Evolutionary conservation across 148 eudicot genomes (phyloP).

Genomic region (Linanthus parryae): DNA sequence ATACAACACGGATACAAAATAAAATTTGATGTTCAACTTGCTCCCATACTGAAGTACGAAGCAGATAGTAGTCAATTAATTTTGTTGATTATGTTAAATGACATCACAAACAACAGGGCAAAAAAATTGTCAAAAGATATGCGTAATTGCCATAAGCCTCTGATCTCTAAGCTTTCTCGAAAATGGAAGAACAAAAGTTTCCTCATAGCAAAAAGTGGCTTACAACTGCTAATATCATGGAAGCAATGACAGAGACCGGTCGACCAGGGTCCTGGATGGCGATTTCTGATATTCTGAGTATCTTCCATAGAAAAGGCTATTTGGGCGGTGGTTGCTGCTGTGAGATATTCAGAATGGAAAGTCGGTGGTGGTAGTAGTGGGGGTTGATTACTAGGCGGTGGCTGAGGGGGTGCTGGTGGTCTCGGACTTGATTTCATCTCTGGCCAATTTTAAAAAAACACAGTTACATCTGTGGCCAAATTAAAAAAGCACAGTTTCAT

Average conservation of each 20-base stretch:
- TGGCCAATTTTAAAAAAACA: no score
- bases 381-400: neutral
- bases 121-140: neutral
- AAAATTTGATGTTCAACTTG: no score
- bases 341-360: neutral
- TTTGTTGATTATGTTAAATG: neutral
- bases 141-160: neutral
- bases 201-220: neutral
- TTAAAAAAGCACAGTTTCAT: no score
- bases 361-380: neutral
- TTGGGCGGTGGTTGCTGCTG: neutral
- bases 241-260: conserved; percentile 21
- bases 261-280: conserved; percentile 12
- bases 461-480: no score
- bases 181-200: neutral
- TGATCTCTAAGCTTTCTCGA: no score
- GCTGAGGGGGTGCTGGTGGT: conserved; percentile 14
- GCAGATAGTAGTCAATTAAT: neutral
- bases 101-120: neutral
- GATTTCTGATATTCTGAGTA: neutral
- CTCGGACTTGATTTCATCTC: neutral
- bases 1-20: no score
- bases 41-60: neutral
- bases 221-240: conserved; percentile 18
- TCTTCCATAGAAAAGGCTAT: neutral